These are phyloP conservation scores for Binderoboletus segoi DNA, from an alignment of 1,284 basidiomycete species.

Conservation along the genomic window DNA sequence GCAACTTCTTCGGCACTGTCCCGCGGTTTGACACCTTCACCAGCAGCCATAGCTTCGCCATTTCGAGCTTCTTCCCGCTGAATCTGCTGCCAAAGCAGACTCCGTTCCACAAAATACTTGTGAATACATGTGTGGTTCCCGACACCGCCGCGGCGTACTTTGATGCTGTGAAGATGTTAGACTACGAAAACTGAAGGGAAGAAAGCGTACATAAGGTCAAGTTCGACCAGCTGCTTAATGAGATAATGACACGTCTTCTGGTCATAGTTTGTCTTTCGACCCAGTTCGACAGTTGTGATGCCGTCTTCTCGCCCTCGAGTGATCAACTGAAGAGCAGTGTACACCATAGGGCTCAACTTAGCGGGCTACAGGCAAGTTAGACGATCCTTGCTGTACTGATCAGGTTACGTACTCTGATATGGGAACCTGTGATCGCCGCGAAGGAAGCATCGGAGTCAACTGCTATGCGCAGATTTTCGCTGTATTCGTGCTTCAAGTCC, in stretches of 20 bases:
- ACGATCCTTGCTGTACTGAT: not conserved
- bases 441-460: slow-evolving; percentile 75
- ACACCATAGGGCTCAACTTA: slow-evolving; percentile 82
- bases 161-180: slow-evolving; percentile 50
- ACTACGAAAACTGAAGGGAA: not conserved
- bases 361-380: slow-evolving; percentile 52
- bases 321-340: slow-evolving; percentile 84
- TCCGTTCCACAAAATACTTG: slow-evolving; percentile 76
- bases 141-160: slow-evolving; percentile 74
- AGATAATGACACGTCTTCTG: slow-evolving; percentile 90
- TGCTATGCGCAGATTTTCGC: slow-evolving; percentile 70
- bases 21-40: slow-evolving; percentile 31
- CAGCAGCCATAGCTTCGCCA: slow-evolving; percentile 27
- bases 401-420: slow-evolving; percentile 61
- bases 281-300: slow-evolving; percentile 76
- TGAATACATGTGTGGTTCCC: slow-evolving; percentile 77
- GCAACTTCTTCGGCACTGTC: slow-evolving; percentile 34
- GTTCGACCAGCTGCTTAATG: slow-evolving; percentile 69
- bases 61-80: slow-evolving; percentile 62
- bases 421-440: slow-evolving; percentile 79
- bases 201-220: slow-evolving; percentile 71
- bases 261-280: slow-evolving; percentile 80
- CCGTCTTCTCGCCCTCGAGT: slow-evolving; percentile 78
- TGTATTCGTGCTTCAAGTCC: slow-evolving; percentile 56
- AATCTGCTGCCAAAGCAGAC: slow-evolving; percentile 69